Base-by-base conservation (phyloP, 2,329 filamentous ascomycete genomes). In the Cercospora nicotianae region DNA sequence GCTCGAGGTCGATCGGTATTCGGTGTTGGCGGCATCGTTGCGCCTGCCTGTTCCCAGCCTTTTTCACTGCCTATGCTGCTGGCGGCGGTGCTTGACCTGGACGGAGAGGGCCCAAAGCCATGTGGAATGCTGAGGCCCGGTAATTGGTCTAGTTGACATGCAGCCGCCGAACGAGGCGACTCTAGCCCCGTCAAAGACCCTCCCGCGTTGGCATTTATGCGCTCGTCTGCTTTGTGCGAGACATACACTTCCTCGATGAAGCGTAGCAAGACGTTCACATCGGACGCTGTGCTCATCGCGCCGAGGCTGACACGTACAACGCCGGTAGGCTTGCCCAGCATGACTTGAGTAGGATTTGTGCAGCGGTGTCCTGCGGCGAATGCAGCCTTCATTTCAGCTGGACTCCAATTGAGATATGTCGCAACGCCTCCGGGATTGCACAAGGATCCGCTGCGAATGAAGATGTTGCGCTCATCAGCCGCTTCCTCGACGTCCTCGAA, bases 231-330 rank as follows among this genome's bases (percentile, higher is more conserved):
- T 16, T 39, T 63, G 23, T 20, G 67, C 28, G 68, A 67, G 10
- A 76, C 67, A 64, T 79, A 79, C 1, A 72, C 71, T 8, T 76
- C 74, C 31, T 76, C 68, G 18, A 79, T 59, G 69, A 79, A 79
- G 10, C 70, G 60, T 10, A 95, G 71, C 63, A 98, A 91, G 5
- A 80, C 83, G 42, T 89, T 81, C 13, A 89, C 81, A 69, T 90
- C 88, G 3, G 79, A 76, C 20, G 81, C 75, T 2, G 85, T 88
- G 69, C 84, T 88, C 86, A 88, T 88, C 12, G 87, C 87, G 0
- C 88, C 88, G 1, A 90, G 79, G 67, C 86, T 88, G 5, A 84
- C 85, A 20, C 88, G 81, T 6, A 89, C 86, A 53, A 90, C 86
- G 0, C 88, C 88, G 28, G 87, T 87, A 1, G 87, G 83, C 57